Evolutionary conservation across 495 filamentous ascomycete species (phyloP).

Genomic region (Aspergillus saccharolyticus): DNA sequence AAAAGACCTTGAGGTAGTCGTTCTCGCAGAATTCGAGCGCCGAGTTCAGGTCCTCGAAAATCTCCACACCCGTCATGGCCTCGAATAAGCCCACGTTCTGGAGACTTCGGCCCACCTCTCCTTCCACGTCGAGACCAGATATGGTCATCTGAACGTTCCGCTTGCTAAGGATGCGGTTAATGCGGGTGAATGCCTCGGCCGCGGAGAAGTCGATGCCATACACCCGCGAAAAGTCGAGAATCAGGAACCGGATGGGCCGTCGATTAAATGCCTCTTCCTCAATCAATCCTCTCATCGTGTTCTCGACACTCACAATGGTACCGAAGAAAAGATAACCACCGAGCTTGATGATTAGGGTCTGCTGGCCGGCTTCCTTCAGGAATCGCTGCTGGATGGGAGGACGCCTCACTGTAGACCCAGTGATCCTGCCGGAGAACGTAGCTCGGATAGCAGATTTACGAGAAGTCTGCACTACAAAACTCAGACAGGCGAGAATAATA

Average conservation of each 20-base stretch:
- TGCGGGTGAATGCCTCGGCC: conserved; percentile 87
- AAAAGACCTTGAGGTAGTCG: conserved; percentile 82
- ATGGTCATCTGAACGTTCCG: conserved; percentile 74
- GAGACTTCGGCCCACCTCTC: conserved; percentile 70
- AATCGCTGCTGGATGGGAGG: conserved; percentile 87
- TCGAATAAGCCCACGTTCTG: conserved; percentile 75
- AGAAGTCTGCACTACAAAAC: conserved; percentile 85
- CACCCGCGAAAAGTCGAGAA: conserved; percentile 86
- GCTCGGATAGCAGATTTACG: conserved; percentile 80
- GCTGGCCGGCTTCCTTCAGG: conserved; percentile 74
- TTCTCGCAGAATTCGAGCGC: conserved; percentile 95
- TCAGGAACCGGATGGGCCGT: conserved; percentile 79
- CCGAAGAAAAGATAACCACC: conserved; percentile 94
- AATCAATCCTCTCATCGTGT: conserved; percentile 73
- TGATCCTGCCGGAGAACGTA: conserved; percentile 77
- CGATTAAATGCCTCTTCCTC: conserved; percentile 70
- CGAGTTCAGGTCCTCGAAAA: conserved; percentile 86
- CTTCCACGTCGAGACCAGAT: conserved; percentile 68
- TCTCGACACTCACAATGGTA: conserved; percentile 90
- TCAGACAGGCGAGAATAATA: conserved; percentile 85
- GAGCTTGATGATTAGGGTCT: conserved; percentile 86
- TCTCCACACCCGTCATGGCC: conserved; percentile 59
- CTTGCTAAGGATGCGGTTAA: conserved; percentile 71
- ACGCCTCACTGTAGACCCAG: conserved; percentile 84
- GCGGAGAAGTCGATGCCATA: conserved; percentile 94